Evolutionary conservation across 768 basidiomycete species (phyloP).

Genomic region (Gymnopilus junonius): DNA sequence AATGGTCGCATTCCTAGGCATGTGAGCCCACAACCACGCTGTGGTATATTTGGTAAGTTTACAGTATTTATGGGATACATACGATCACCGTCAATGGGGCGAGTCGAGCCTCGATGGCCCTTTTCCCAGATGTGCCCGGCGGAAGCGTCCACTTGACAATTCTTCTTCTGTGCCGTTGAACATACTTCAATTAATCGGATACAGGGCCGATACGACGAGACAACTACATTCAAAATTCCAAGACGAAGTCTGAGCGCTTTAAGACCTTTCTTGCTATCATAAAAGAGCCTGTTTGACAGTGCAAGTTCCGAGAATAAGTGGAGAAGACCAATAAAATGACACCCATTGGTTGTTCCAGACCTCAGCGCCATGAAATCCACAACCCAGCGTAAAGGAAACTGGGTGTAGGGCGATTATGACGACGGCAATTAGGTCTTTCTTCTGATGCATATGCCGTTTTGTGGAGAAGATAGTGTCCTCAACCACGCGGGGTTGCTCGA

Average conservation of each 20-base stretch:
- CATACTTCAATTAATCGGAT: background rate
- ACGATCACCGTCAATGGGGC: background rate
- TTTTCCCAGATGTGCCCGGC: constrained; percentile 8
- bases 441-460: background rate
- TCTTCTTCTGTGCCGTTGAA: background rate
- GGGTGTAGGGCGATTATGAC: background rate
- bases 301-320: background rate
- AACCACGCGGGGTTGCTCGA: background rate
- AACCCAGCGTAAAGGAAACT: background rate
- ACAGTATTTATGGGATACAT: background rate
- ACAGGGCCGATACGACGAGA: background rate
- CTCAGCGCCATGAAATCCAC: background rate
- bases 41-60: background rate
- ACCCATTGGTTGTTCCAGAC: background rate
- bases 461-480: background rate
- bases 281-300: background rate
- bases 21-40: background rate
- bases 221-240: too few species aligned
- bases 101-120: background rate
- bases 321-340: background rate
- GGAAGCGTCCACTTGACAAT: background rate
- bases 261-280: too few species aligned
- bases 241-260: background rate
- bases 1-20: background rate
- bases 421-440: background rate